These are phyloP conservation scores for Agapanthus africanus DNA, from an alignment of 106 monocot species.

Conservation along the genomic window DNA sequence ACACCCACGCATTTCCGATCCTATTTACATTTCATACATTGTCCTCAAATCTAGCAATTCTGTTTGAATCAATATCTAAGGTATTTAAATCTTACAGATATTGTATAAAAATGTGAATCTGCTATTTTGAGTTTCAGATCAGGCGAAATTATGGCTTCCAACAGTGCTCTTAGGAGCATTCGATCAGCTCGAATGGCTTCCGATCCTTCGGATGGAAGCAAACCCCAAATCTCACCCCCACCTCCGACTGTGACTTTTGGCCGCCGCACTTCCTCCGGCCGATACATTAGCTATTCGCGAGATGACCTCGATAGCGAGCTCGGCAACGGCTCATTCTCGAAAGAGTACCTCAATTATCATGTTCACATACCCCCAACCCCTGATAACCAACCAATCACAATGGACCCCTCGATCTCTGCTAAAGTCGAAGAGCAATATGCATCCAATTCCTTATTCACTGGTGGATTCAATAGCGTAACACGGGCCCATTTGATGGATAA, in stretches of 20 bases:
- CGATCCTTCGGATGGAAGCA: background rate
- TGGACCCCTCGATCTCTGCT: conserved; percentile 32
- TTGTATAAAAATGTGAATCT: too few relatives aligned
- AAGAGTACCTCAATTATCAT: conserved; percentile 30
- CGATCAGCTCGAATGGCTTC: conserved; percentile 31
- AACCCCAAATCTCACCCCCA: background rate
- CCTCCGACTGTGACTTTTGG: conserved; percentile 32
- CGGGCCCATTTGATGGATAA: conserved; percentile 52
- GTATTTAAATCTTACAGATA: too few relatives aligned
- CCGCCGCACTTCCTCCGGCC: conserved; percentile 49
- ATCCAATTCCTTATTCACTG: conserved; percentile 40
- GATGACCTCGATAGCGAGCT: conserved; percentile 50
- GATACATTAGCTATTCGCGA: conserved; percentile 51
- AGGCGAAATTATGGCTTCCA: conserved; percentile 13
- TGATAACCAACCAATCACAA: conserved; percentile 21
- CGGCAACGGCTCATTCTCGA: conserved; percentile 25
- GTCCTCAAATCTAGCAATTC: too few relatives aligned
- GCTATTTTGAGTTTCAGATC: too few relatives aligned
- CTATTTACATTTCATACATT: too few relatives aligned
- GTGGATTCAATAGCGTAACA: conserved; percentile 39
- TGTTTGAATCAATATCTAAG: too few relatives aligned
- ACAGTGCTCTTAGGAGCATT: conserved; percentile 28
- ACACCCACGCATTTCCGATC: too few relatives aligned
- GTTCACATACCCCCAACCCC: conserved; percentile 34
- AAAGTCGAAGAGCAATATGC: conserved; percentile 44